Percentiles rank a stretch among this genome's conserved stretches.
Evolutionary conservation across 2,329 filamentous ascomycete species (phyloP).

Genomic region (Fusarium equiseti): DNA sequence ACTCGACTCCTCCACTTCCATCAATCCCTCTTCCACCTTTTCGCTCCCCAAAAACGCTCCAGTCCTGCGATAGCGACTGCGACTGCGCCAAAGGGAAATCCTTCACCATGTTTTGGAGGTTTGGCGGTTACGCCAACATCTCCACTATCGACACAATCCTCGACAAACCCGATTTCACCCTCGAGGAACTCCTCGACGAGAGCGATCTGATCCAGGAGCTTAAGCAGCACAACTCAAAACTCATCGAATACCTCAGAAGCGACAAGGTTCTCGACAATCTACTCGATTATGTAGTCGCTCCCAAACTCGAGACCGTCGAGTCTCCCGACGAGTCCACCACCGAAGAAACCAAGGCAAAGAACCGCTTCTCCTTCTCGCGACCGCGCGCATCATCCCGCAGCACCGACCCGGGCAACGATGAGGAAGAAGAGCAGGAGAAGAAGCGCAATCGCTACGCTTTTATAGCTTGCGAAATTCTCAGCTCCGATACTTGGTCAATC

Average conservation of each 20-base stretch:
- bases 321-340: slow-evolving; percentile 64
- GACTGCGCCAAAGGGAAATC: slow-evolving; percentile 49
- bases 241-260: slow-evolving; percentile 94
- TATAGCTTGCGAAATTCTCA: slow-evolving; percentile 91
- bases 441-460: slow-evolving; percentile 94
- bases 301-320: slow-evolving; percentile 71
- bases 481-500: slow-evolving; percentile 97
- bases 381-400: slow-evolving; percentile 66
- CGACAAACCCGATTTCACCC: slow-evolving; percentile 93
- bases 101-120: slow-evolving; percentile 98
- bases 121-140: slow-evolving; percentile 98
- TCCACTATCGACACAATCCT: slow-evolving; percentile 97
- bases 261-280: slow-evolving; percentile 86
- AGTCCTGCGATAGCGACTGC: slow-evolving; percentile 51
- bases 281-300: slow-evolving; percentile 90
- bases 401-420: slow-evolving; percentile 61
- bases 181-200: slow-evolving; percentile 96
- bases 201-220: slow-evolving; percentile 96
- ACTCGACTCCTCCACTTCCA: slow-evolving; percentile 42
- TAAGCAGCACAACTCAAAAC: slow-evolving; percentile 97
- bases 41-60: slow-evolving; percentile 39
- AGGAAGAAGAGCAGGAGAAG: slow-evolving; percentile 85
- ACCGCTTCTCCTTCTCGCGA: slow-evolving; percentile 62
- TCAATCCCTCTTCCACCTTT: slow-evolving; percentile 28
- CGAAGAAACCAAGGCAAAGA: slow-evolving; percentile 63